Percentiles rank a stretch among this genome's conserved stretches.
These are phyloP conservation scores for Eucalyptus dawsonii DNA, from an alignment of 345 rosid genomes.

Conservation along the genomic window DNA sequence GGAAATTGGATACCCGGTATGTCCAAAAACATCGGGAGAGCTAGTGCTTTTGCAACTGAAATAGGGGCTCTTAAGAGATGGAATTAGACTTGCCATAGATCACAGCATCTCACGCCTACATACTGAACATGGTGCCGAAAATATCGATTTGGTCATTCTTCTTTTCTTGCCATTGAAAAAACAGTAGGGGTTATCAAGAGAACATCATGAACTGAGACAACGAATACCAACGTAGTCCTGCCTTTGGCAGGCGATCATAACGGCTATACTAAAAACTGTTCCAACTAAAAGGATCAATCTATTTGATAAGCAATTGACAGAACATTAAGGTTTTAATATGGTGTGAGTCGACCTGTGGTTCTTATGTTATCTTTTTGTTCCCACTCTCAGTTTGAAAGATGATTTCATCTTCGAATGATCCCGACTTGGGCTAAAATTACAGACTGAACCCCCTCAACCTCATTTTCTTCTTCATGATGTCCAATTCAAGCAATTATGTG, in stretches of 20 bases:
- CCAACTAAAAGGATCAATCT: neutral
- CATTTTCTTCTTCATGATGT: neutral
- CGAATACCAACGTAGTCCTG: no score
- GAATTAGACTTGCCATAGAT: no score
- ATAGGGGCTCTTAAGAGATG: neutral
- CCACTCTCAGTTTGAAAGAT: no score
- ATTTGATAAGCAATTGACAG: neutral
- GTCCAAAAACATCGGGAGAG: neutral
- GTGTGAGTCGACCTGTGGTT: rapidly evolving
- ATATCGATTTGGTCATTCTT: no score
- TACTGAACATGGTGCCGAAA: no score
- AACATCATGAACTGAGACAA: no score
- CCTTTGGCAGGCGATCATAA: no score
- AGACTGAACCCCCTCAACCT: neutral
- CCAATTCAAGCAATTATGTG: neutral
- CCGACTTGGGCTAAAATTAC: neutral
- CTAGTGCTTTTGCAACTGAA: neutral
- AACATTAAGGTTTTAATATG: no score
- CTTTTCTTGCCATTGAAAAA: no score
- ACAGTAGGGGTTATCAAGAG: no score
- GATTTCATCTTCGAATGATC: neutral
- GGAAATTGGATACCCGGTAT: neutral
- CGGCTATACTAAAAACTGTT: no score
- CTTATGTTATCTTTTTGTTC: neutral
- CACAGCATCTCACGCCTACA: no score